Base-by-base conservation (phyloP, 192 early-diverging fungal genomes). In the Podila horticola region DNA sequence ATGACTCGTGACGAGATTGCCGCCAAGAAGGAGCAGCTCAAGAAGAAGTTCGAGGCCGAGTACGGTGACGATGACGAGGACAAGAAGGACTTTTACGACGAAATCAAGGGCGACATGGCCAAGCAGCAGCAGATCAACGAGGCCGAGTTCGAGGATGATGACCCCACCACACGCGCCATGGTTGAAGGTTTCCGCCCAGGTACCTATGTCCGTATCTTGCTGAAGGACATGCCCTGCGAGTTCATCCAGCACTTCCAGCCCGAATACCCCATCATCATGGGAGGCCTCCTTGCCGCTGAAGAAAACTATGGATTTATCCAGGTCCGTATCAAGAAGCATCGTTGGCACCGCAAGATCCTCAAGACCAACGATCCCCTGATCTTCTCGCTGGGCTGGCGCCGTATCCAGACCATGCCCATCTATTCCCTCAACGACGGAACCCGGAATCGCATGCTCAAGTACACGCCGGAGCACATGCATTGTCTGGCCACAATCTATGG, bases 391-490 rank as follows among this genome's bases (percentile, higher is more conserved):
- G 98, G 98, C 26, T 99, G 98, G 98, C 91, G 98, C 36, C 91
- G 98, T 59, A 97, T 99, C 91, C 98, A 99, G 79, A 94, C 93
- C 45, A 92, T 98, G 62, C 98, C 98, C 19, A 87, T 97, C 57
- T 99, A 94, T 84, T 98, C 94, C 26, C 87, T 96, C 38, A 90
- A 97, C 73, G 95, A 98, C 83, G 94, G 94, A 50, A 96, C 91
- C 68, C 91, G 96, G 49, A 98, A 98, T 84, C 89, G 96, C 34
- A 97, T 99, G 96, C 90, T 99, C 45, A 99, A 99, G 84, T 99
- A 99, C 84, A 97, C 98, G 11, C 98, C 98, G 19, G 95, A 98
- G 85, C 98, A 99, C 79, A 98, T 99, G 98, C 98, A 99, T 90
- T 98, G 98, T 88, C 83, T 96, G 64, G 98, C 96, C 9, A 95